Evolutionary conservation across 768 basidiomycete genomes (phyloP).

Genomic region (Xanthoconium purpureum): DNA sequence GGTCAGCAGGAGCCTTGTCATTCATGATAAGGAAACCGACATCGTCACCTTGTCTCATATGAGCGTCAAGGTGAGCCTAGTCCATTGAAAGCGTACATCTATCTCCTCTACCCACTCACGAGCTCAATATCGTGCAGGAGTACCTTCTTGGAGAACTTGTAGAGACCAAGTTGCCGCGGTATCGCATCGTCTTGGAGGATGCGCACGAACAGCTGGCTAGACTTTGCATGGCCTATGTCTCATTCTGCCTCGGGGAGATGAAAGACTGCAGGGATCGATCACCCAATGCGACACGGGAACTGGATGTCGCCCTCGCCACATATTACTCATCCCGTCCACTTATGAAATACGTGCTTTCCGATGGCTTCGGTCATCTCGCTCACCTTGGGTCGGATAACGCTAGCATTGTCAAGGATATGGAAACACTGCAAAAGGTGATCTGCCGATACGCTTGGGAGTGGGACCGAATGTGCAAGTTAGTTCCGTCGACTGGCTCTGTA

Average conservation of each 20-base stretch:
- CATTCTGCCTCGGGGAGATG: slow-evolving; percentile 5
- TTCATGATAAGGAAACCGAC: slow-evolving; percentile 9
- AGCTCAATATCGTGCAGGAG: background rate
- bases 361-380: slow-evolving; percentile 8
- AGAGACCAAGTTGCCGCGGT: background rate
- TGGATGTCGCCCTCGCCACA: too few species aligned
- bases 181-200: slow-evolving; percentile 9
- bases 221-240: slow-evolving; percentile 12
- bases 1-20: slow-evolving; percentile 4
- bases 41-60: slow-evolving; percentile 11
- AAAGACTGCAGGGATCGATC: background rate
- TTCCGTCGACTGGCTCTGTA: background rate
- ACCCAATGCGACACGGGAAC: too few species aligned
- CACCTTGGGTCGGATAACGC: background rate
- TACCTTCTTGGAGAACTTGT: slow-evolving; percentile 13
- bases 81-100: too few species aligned
- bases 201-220: slow-evolving; percentile 5
- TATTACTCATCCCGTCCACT: background rate
- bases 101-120: too few species aligned
- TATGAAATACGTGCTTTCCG: slow-evolving; percentile 8
- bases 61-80: slow-evolving; percentile 15
- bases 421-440: background rate
- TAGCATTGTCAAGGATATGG: slow-evolving; percentile 1
- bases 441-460: background rate
- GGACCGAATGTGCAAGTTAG: slow-evolving; percentile 1